Percentiles rank a stretch among this genome's conserved stretches.
phyloP scores from a whole-genome alignment of 176 grass and related monocot species.

The Pontederia crassipes region DNA sequence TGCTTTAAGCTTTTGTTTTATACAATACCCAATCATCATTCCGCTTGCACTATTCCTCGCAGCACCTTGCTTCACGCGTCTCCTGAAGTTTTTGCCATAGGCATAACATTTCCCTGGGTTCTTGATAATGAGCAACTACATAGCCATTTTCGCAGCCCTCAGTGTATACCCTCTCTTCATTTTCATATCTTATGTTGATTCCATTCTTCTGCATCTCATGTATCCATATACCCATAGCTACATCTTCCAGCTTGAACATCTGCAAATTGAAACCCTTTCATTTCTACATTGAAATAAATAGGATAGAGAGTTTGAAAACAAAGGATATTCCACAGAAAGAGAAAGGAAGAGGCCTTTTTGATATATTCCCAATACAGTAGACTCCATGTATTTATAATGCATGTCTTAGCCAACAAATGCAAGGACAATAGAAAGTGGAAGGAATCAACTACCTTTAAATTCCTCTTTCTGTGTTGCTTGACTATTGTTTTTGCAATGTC shows the following conservation, averaged over 20 bases:
- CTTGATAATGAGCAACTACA: conserved; percentile 94
- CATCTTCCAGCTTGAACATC: conserved; percentile 99
- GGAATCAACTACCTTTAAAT: conserved; percentile 58
- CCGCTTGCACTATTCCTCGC: conserved; percentile 26
- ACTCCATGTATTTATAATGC: not conserved
- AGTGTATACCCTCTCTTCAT: conserved; percentile 63
- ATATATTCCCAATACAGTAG: conserved; percentile 5
- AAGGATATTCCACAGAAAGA: conserved; percentile 1
- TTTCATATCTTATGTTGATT: conserved; percentile 58
- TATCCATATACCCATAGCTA: conserved; percentile 99
- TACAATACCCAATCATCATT: too few relatives aligned
- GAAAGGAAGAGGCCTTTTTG: not conserved
- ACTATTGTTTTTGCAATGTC: conserved; percentile 80
- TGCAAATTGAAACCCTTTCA: conserved; percentile 27
- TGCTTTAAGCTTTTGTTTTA: too few relatives aligned
- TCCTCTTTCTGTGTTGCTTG: conserved; percentile 63
- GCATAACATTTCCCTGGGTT: conserved; percentile 86
- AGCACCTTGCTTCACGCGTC: conserved; percentile 58
- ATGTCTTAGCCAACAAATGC: not conserved
- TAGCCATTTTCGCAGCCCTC: conserved; percentile 79
- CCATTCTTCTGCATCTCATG: conserved; percentile 71
- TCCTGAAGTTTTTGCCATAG: conserved; percentile 85
- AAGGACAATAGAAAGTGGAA: not conserved
- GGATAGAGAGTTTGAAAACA: not conserved
- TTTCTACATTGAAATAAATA: conserved; percentile 11